phyloP scores from a whole-genome alignment of 2,329 filamentous ascomycete species.

The Penicillium sp. region DNA sequence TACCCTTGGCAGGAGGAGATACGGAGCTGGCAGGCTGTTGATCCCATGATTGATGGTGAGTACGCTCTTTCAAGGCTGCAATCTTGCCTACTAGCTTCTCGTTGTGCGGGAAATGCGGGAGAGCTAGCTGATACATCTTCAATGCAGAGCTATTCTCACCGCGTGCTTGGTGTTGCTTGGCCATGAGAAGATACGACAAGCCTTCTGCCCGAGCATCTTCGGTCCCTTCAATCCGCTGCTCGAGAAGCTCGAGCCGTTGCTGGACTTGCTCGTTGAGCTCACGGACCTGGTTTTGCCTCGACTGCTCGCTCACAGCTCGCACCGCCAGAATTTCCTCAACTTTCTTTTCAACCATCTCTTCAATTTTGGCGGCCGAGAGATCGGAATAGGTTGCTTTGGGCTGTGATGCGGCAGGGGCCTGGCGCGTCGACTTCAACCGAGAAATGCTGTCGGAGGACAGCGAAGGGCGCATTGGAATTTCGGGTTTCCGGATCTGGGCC shows the following conservation, averaged over 20 bases:
- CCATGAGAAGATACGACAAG: conserved; percentile 81
- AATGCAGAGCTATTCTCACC: conserved; percentile 76
- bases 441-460: conserved; percentile 34
- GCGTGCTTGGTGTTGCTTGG: conserved; percentile 80
- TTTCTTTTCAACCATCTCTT: conserved; percentile 88
- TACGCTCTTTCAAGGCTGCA: conserved; percentile 51
- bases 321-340: conserved; percentile 84
- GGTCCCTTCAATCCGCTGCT: conserved; percentile 75
- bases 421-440: conserved; percentile 52
- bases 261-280: conserved; percentile 75
- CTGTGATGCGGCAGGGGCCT: conserved; percentile 27
- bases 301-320: conserved; percentile 60
- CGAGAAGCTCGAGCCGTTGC: conserved; percentile 75
- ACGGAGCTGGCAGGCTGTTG: conserved; percentile 15
- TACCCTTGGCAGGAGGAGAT: conserved; percentile 21
- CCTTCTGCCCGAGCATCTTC: conserved; percentile 79
- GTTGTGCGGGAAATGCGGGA: conserved; percentile 83
- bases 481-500: conserved; percentile 39
- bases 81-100: conserved; percentile 66
- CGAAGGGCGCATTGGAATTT: conserved; percentile 47
- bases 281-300: conserved; percentile 41
- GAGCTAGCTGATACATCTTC: conserved; percentile 79
- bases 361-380: conserved; percentile 71
- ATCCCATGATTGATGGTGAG: conserved; percentile 33
- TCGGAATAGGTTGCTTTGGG: conserved; percentile 45